A percentile compares a stretch with the other conserved stretches of the same genome.
Conservation (phyloP, 495 filamentous ascomycete genomes). For the Schizothecium vesticola region DNA sequence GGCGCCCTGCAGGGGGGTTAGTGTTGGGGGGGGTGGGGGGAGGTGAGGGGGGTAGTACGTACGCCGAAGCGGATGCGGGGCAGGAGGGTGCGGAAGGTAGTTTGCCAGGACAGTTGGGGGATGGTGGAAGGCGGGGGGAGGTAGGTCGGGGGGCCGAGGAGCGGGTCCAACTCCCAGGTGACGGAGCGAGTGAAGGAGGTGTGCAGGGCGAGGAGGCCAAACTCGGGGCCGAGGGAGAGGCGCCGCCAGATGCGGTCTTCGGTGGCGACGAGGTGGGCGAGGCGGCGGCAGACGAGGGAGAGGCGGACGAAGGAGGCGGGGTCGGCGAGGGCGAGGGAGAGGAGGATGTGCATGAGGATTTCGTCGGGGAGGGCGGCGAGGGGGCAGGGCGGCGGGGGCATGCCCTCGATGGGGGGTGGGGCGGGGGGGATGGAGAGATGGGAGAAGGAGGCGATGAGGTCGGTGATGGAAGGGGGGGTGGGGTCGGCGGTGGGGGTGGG, state of each 20-base stretch:
- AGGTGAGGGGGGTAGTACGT: no score
- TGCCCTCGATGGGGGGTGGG: slow-evolving; percentile 55
- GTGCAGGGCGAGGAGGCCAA: slow-evolving; percentile 80
- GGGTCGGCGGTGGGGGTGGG: not conserved
- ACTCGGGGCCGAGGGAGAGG: slow-evolving; percentile 60
- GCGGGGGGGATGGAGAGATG: slow-evolving; percentile 53
- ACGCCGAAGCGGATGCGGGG: slow-evolving; percentile 82
- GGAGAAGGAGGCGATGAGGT: slow-evolving; percentile 74
- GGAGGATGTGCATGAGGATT: slow-evolving; percentile 58
- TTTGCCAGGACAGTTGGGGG: slow-evolving; percentile 50
- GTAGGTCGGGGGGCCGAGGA: slow-evolving; percentile 28
- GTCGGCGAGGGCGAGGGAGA: slow-evolving; percentile 67
- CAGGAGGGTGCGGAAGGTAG: slow-evolving; percentile 65
- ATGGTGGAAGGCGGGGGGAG: slow-evolving; percentile 36
- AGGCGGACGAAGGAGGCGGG: slow-evolving; percentile 74
- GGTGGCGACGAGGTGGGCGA: slow-evolving; percentile 77
- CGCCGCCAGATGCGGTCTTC: slow-evolving; percentile 89
- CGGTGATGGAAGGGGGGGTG: slow-evolving; percentile 39
- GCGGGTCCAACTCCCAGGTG: slow-evolving; percentile 49
- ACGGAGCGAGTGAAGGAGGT: slow-evolving; percentile 63
- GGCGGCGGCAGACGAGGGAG: slow-evolving; percentile 74
- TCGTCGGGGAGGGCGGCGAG: slow-evolving; percentile 75
- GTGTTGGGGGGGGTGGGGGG: no score
- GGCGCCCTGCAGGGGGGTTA: slow-evolving; percentile 45
- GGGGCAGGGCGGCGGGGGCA: slow-evolving; percentile 66